These are phyloP conservation scores for Stagonosporopsis cucurbitacearum DNA, from an alignment of 2,329 filamentous ascomycete species.

Conservation along the genomic window DNA sequence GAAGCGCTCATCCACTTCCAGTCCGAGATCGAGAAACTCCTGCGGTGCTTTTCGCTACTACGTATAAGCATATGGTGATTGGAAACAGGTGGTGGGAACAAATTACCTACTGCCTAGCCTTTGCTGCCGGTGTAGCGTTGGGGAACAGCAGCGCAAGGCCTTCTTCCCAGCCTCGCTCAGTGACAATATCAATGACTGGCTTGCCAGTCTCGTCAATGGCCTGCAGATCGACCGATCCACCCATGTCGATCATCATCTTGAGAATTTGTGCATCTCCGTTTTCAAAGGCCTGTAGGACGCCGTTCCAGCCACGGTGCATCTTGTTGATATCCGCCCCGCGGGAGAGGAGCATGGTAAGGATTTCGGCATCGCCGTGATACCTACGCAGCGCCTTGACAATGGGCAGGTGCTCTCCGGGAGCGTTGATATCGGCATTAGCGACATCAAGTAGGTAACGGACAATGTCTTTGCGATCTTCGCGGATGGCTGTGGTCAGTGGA, in stretches of 20 bases:
- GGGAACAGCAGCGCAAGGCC: constrained; percentile 44
- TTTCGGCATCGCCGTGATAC: constrained; percentile 64
- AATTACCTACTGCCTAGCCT: constrained; percentile 38
- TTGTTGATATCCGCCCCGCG: constrained; percentile 72
- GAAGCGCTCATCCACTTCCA: constrained; percentile 27
- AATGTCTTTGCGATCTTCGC: constrained; percentile 67
- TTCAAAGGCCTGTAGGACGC: constrained; percentile 45
- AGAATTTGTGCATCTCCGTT: constrained; percentile 45
- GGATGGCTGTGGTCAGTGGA: constrained; percentile 70
- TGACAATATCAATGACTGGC: constrained; percentile 44
- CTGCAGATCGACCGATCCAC: constrained; percentile 42
- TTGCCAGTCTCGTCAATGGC: constrained; percentile 37
- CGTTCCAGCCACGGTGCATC: constrained; percentile 48
- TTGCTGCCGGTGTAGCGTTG: constrained; percentile 23
- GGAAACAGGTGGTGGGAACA: not conserved
- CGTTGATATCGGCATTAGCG: constrained; percentile 68
- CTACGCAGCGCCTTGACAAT: constrained; percentile 72
- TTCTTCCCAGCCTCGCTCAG: constrained; percentile 47
- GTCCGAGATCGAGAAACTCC: constrained; percentile 28
- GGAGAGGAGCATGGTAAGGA: constrained; percentile 68
- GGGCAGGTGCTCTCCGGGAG: constrained; percentile 73
- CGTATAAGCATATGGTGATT: not conserved
- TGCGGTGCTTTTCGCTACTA: constrained; percentile 10
- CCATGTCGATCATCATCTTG: constrained; percentile 44
- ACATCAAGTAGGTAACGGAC: constrained; percentile 67